These are phyloP conservation scores for Elongisporangium senticosum DNA, from an alignment of 352 stramenopile species.

Conservation along the genomic window DNA sequence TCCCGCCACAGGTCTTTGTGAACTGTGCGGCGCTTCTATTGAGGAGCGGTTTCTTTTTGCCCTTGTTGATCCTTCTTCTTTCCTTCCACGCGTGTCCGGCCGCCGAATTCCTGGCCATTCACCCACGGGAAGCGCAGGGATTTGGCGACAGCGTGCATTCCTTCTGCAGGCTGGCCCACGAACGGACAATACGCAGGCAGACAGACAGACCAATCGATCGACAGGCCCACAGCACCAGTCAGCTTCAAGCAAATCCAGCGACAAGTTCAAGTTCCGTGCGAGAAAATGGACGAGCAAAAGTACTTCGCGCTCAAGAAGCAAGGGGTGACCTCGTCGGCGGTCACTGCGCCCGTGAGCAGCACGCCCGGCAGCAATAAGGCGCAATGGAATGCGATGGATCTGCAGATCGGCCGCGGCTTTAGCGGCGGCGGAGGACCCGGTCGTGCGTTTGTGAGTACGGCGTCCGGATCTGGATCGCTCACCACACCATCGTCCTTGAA, in stretches of 20 bases:
- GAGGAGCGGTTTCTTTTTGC: background rate
- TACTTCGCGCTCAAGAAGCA: background rate
- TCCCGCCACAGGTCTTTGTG: background rate
- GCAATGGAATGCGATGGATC: conserved; percentile 43
- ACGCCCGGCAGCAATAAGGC: conserved; percentile 24
- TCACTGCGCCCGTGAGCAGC: background rate
- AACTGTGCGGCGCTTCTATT: background rate
- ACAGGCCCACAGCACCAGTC: background rate
- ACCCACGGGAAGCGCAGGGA: background rate
- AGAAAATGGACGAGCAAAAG: background rate
- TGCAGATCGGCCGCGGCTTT: conserved; percentile 19
- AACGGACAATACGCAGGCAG: background rate
- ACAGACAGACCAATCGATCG: background rate
- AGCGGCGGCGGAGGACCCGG: background rate
- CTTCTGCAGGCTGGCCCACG: background rate
- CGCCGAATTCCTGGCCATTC: background rate
- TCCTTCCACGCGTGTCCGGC: background rate
- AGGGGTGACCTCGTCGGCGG: background rate
- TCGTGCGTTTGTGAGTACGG: background rate
- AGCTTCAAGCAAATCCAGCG: background rate
- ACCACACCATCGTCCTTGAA: background rate
- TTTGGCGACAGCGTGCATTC: background rate
- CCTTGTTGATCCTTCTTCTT: background rate
- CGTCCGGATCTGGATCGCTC: background rate
- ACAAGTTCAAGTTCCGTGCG: background rate